Evolutionary conservation across 2,329 filamentous ascomycete genomes (phyloP).

Genomic region (Lachnellula arida): DNA sequence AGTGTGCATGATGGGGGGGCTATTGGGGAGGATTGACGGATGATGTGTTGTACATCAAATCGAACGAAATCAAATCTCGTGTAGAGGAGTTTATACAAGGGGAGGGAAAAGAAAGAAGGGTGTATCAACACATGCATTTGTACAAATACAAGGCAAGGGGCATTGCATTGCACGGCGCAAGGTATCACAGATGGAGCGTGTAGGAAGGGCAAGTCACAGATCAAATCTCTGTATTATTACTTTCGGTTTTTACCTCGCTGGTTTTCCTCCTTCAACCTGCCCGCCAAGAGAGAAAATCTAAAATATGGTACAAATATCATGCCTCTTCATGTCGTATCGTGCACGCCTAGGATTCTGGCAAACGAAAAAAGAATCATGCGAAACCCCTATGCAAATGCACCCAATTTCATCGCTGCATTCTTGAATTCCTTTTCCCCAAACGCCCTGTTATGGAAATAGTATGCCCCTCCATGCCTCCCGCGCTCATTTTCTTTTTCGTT

Average conservation of each 20-base stretch:
- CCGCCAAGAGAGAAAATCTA: too few relatives aligned
- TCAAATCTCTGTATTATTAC: slow-evolving; percentile 11
- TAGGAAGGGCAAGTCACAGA: slow-evolving; percentile 1
- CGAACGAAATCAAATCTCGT: background rate
- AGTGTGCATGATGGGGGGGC: slow-evolving; percentile 55
- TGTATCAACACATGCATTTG: too few relatives aligned
- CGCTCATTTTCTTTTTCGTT: slow-evolving; percentile 5
- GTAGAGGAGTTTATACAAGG: too few relatives aligned
- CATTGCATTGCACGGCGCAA: too few relatives aligned
- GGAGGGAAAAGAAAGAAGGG: too few relatives aligned
- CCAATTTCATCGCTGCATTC: slow-evolving; percentile 13
- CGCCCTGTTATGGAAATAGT: slow-evolving; percentile 28
- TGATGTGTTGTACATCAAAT: background rate
- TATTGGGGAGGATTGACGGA: slow-evolving; percentile 11
- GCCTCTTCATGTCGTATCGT: background rate
- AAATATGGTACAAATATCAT: slow-evolving; percentile 14
- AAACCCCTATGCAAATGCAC: slow-evolving; percentile 10
- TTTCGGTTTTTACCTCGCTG: slow-evolving; percentile 2
- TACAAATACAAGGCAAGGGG: too few relatives aligned
- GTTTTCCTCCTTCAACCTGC: too few relatives aligned
- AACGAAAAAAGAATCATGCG: too few relatives aligned
- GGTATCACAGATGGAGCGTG: background rate
- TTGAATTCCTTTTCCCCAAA: slow-evolving; percentile 23
- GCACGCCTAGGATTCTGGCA: background rate
- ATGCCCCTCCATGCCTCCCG: slow-evolving; percentile 2